Evolutionary conservation across 306 rosid genomes (phyloP), one percentile per base, ranked within the genome.

Genomic region (Clitoria ternatea): DNA sequence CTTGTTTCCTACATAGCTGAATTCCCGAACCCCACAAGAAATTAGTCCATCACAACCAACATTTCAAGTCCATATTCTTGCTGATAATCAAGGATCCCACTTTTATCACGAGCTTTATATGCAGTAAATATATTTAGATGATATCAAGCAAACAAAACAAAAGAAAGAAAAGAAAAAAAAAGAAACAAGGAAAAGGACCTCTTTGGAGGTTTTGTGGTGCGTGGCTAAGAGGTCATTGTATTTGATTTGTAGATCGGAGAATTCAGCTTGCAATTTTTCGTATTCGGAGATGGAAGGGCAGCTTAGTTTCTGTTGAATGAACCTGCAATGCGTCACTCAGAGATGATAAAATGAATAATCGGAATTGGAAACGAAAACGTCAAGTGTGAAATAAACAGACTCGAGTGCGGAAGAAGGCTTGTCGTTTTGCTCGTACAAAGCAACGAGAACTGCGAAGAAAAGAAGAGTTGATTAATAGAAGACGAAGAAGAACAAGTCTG

Each of bases 381-480:
- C n/a, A n/a, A n/a, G n/a, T n/a, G n/a, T n/a, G n/a, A n/a, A n/a
- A 4, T 2, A 59, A 70, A 75, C 91, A 81, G 80, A 88, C 97
- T 90, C 94, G 50, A 94, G 88, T n/a, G 94, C 97, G 80, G 97
- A 87, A 59, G 92, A 85, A 84, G 98, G 97, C 84, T 90, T 93
- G 73, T 90, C 97, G 80, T 93, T 84, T 79, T 93, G 98, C 87
- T 93, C 97, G 49, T 93, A 93, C 23, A 93, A 85, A 42, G 98
- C 77, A 82, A 90, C 97, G 55, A 93, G 86, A 85, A 88, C 98
- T 90, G 84, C 71, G 57, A 27, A 18, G 5, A 3, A 43, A 13
- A 15, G 4, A 64, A 49, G 13, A 19, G 19, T 77, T n/a, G 54
- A 39, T 23, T 15, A 8, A 74, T 4, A 7, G 27, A 66, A 10